Evolutionary conservation across 805 yeast genomes (phyloP).

Genomic region (Metschnikowia kofuensis): DNA sequence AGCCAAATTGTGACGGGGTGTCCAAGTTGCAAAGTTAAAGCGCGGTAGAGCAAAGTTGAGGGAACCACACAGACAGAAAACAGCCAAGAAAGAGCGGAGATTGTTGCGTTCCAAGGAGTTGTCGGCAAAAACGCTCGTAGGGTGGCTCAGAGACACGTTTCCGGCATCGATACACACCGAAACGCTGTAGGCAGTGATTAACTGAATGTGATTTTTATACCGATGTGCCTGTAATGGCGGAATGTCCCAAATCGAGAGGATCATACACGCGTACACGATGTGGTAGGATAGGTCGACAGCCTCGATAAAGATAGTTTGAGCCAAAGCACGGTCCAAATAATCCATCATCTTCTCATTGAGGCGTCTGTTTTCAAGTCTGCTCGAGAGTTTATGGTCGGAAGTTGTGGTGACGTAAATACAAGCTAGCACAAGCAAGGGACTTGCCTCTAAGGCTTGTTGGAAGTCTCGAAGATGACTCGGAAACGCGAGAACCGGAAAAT

Average conservation of each 20-base stretch:
- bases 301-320: slow-evolving; percentile 41
- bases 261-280: slow-evolving; percentile 42
- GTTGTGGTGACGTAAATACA: slow-evolving; percentile 48
- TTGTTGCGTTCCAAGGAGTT: slow-evolving; percentile 23
- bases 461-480: slow-evolving; percentile 34
- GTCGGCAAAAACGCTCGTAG: slow-evolving; percentile 14
- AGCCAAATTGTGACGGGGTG: slow-evolving; percentile 40
- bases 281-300: slow-evolving; percentile 42
- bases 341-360: slow-evolving; percentile 41
- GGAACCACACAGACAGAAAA: slow-evolving; percentile 50
- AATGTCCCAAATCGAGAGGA: slow-evolving; percentile 50
- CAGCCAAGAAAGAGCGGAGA: slow-evolving; percentile 44
- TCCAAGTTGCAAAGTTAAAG: slow-evolving; percentile 50
- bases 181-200: slow-evolving; percentile 43
- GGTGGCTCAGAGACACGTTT: slow-evolving; percentile 11
- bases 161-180: slow-evolving; percentile 51
- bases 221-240: slow-evolving; percentile 53
- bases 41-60: slow-evolving; percentile 50
- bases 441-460: slow-evolving; percentile 38
- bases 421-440: slow-evolving; percentile 43
- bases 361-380: slow-evolving; percentile 22
- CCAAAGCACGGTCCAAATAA: slow-evolving; percentile 44
- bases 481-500: slow-evolving; percentile 49
- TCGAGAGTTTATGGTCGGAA: slow-evolving; percentile 29
- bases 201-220: slow-evolving; percentile 49